A percentile compares a stretch with the other conserved stretches of the same genome.
phyloP scores from a whole-genome alignment of 768 basidiomycete species.

The Xerocomellus dryophilus region DNA sequence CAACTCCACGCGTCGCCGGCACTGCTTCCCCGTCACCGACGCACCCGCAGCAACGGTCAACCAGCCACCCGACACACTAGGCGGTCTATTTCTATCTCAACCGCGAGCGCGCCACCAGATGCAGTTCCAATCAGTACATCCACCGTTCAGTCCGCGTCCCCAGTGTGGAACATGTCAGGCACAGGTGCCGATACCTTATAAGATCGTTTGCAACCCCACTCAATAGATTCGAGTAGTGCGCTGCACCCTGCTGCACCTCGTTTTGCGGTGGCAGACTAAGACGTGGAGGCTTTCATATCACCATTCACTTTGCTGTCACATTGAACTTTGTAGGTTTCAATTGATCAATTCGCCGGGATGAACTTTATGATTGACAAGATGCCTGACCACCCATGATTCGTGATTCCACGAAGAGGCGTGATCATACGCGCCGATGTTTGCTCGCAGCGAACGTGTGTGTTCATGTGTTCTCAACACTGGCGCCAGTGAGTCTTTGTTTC shows the following conservation, averaged over 20 bases:
- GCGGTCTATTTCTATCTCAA: neutral
- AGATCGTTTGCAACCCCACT: neutral
- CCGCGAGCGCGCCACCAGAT: neutral
- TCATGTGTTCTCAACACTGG: neutral
- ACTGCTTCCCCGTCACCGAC: neutral
- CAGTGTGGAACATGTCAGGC: neutral
- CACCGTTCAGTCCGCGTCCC: neutral
- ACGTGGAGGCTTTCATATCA: neutral
- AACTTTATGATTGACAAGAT: neutral
- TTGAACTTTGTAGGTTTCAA: constrained; percentile 2
- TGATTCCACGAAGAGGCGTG: neutral
- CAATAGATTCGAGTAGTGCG: neutral
- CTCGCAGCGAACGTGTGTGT: neutral
- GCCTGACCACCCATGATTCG: neutral
- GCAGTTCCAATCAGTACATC: neutral
- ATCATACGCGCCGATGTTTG: neutral
- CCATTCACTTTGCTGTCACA: neutral
- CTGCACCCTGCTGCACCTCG: neutral
- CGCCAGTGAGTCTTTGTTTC: neutral
- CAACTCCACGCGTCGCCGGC: neutral
- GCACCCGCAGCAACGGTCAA: neutral
- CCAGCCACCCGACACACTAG: neutral
- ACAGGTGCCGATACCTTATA: neutral
- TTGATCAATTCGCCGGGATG: neutral
- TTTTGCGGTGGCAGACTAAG: neutral